phyloP scores from a whole-genome alignment of 179 eudicot genomes.

The Beta macrorhiza region DNA sequence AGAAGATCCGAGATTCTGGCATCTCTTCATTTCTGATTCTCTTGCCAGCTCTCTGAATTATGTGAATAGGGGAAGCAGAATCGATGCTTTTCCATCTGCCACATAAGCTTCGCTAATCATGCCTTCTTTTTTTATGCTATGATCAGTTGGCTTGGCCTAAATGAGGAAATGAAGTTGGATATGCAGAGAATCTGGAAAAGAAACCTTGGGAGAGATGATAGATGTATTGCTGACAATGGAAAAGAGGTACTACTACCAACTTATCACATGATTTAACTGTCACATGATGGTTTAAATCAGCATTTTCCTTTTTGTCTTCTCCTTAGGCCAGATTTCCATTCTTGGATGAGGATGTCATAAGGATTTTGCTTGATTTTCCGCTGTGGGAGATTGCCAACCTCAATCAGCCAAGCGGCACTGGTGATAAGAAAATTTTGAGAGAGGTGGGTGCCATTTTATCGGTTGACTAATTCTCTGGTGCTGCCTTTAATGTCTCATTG shows the following conservation, averaged over 20 bases:
- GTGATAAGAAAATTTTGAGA: conserved; percentile 91
- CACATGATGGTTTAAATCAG: background rate
- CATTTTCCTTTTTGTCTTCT: conserved; percentile 10
- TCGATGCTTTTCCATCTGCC: background rate
- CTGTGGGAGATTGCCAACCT: conserved; percentile 93
- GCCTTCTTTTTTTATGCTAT: conserved; percentile 7
- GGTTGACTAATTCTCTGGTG: background rate
- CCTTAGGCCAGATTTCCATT: conserved; percentile 91
- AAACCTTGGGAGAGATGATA: conserved; percentile 97
- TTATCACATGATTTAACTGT: background rate
- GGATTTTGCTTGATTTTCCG: conserved; percentile 67
- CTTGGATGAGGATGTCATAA: conserved; percentile 92
- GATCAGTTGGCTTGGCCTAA: conserved; percentile 81
- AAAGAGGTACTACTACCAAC: conserved; percentile 68
- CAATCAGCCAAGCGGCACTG: conserved; percentile 81
- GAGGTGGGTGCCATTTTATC: conserved; percentile 50
- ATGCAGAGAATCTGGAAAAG: conserved; percentile 99
- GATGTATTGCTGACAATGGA: conserved; percentile 94
- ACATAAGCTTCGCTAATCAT: conserved; percentile 1
- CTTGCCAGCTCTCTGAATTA: background rate
- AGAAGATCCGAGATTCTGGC: background rate
- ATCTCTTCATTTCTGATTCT: background rate
- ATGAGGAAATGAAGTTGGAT: conserved; percentile 94
- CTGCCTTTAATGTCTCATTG: background rate
- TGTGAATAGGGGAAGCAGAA: background rate